These are phyloP conservation scores for Scutellaria barbata DNA, from an alignment of 257 asterid species.

Conservation along the genomic window DNA sequence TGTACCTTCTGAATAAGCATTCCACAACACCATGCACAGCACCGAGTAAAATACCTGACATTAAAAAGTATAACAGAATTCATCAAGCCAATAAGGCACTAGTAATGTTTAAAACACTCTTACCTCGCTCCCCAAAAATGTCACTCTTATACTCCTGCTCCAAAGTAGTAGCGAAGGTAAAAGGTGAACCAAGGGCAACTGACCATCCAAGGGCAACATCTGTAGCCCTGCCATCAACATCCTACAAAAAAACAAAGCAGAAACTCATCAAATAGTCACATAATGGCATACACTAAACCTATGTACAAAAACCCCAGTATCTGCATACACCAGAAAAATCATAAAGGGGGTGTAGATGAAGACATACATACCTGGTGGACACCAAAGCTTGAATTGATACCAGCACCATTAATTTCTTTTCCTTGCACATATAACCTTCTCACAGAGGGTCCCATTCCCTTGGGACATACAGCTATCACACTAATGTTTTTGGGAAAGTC, in stretches of 20 bases:
- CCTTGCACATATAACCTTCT: constrained; percentile 97
- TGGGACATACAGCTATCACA: constrained; percentile 94
- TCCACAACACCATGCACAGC: constrained; percentile 98
- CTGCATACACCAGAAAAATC: neutral
- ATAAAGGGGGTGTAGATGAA: neutral
- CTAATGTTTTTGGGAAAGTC: constrained; percentile 93
- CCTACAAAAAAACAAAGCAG: constrained; percentile 44
- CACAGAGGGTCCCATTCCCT: constrained; percentile 99
- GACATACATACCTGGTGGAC: constrained; percentile 76
- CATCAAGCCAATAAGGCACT: neutral
- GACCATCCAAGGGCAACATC: constrained; percentile 99
- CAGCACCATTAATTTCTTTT: constrained; percentile 95
- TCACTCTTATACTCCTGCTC: constrained; percentile 94
- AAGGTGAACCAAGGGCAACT: constrained; percentile 95
- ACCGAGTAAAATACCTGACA: constrained; percentile 87
- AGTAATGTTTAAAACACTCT: constrained; percentile 18
- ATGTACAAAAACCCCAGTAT: neutral
- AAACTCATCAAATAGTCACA: constrained; percentile 18
- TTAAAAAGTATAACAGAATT: constrained; percentile 32
- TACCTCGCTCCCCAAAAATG: constrained; percentile 96
- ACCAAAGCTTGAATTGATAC: constrained; percentile 92
- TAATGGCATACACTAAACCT: neutral
- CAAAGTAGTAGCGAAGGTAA: constrained; percentile 89
- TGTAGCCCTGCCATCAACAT: constrained; percentile 96
- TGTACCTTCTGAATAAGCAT: constrained; percentile 87